These are phyloP conservation scores for Boletellus ananas DNA, from an alignment of 768 basidiomycete species.

Conservation along the genomic window DNA sequence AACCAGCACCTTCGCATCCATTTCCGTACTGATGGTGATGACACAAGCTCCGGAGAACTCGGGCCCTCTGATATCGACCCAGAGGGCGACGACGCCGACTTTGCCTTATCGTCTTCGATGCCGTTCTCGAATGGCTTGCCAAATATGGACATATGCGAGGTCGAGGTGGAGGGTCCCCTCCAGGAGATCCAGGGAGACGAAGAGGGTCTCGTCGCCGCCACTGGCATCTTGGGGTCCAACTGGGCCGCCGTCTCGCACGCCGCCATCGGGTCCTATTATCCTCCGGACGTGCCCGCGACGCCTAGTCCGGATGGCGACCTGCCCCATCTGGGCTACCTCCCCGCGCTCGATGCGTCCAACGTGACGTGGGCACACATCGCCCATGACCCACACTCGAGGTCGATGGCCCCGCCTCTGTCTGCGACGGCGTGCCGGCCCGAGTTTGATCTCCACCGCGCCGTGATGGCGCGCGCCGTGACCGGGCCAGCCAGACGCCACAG, in stretches of 20 bases:
- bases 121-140: conserved; percentile 32
- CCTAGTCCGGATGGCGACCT: conserved; percentile 18
- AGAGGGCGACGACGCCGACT: conserved; percentile 36
- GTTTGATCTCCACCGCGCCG: conserved; percentile 43
- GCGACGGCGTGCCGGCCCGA: conserved; percentile 41
- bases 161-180: conserved; percentile 55
- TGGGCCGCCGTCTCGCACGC: conserved; percentile 14
- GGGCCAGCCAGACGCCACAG: conserved; percentile 68
- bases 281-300: conserved; percentile 14
- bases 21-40: conserved; percentile 31
- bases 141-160: conserved; percentile 55
- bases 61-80: conserved; percentile 27
- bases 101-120: conserved; percentile 22
- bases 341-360: conserved; percentile 17
- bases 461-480: conserved; percentile 32
- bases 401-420: conserved; percentile 44
- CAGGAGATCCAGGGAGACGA: conserved; percentile 56
- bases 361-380: conserved; percentile 24
- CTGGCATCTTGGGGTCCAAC: conserved; percentile 15
- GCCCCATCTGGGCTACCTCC: conserved; percentile 19
- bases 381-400: conserved; percentile 34
- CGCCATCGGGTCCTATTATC: conserved; percentile 22
- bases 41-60: conserved; percentile 25
- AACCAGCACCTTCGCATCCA: conserved; percentile 86
- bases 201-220: conserved; percentile 46